Evolutionary conservation across 2,329 filamentous ascomycete species (phyloP).

Genomic region (Kalaharituber pfeilii): DNA sequence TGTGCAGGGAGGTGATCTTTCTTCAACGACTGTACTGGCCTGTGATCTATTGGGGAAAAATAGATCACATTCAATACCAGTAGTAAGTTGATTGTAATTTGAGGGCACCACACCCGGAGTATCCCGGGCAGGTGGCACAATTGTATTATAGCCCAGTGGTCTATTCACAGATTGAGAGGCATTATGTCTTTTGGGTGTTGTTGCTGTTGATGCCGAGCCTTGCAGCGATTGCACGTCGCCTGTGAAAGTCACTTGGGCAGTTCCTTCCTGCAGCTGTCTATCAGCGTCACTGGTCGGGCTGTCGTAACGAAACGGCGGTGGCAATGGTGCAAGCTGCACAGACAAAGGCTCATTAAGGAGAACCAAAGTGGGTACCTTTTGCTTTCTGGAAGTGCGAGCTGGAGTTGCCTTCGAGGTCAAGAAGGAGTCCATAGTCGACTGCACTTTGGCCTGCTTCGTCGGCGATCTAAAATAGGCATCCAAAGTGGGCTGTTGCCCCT

Average conservation of each 20-base stretch:
- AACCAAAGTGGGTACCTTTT: neutral
- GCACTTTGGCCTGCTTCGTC: neutral
- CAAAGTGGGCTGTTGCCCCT: neutral
- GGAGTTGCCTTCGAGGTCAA: neutral
- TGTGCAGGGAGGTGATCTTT: neutral
- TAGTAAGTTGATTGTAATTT: neutral
- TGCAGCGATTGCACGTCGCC: neutral
- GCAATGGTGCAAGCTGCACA: neutral
- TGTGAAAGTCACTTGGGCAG: neutral
- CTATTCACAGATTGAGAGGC: no score
- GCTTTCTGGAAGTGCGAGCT: neutral
- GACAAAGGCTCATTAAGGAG: neutral
- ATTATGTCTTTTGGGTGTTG: no score
- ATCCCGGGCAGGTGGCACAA: neutral
- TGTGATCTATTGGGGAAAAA: neutral
- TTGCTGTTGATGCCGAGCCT: neutral
- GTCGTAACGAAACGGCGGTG: neutral
- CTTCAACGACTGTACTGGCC: neutral
- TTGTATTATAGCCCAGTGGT: no score
- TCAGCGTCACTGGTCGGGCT: neutral
- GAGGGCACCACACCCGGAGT: neutral
- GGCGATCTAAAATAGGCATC: neutral
- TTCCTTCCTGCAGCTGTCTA: neutral
- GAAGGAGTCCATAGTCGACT: neutral
- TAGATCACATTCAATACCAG: neutral